phyloP scores from a whole-genome alignment of 1,139 yeast genomes.

The Yamadazyma conglobata region DNA sequence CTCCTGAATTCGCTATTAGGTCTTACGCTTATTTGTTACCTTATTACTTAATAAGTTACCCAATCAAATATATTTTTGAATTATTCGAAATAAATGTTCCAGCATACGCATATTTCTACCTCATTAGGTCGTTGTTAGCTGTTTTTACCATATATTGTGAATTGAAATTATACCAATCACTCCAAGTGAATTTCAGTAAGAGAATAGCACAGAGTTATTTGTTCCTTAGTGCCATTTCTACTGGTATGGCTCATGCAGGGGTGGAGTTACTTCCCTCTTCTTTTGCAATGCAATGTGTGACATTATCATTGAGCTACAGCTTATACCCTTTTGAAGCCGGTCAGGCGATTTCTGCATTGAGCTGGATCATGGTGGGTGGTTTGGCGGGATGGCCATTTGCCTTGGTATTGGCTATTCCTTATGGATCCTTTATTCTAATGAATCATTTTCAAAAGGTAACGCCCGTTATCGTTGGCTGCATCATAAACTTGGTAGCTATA shows the following conservation, averaged over 20 bases:
- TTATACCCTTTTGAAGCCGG: slow-evolving; percentile 17
- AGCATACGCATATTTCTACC: slow-evolving; percentile 45
- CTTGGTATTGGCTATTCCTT: slow-evolving; percentile 60
- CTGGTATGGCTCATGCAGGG: slow-evolving; percentile 85
- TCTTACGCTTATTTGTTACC: slow-evolving; percentile 77
- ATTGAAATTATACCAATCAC: slow-evolving; percentile 41
- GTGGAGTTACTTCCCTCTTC: slow-evolving; percentile 85
- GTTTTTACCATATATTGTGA: slow-evolving; percentile 55
- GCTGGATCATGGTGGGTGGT: slow-evolving; percentile 63
- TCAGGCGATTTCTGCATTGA: slow-evolving; percentile 33
- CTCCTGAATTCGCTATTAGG: slow-evolving; percentile 84
- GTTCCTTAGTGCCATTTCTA: slow-evolving; percentile 38
- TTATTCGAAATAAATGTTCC: slow-evolving; percentile 17
- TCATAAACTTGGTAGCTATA: slow-evolving; percentile 23
- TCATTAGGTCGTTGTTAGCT: slow-evolving; percentile 53
- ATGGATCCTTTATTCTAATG: slow-evolving; percentile 35
- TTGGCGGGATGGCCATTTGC: slow-evolving; percentile 92
- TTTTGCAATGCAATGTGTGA: slow-evolving; percentile 68
- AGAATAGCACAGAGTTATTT: slow-evolving; percentile 58
- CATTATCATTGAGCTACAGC: slow-evolving; percentile 50
- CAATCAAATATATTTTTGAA: slow-evolving; percentile 23
- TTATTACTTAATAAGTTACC: slow-evolving; percentile 23
- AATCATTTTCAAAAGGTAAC: slow-evolving; percentile 9
- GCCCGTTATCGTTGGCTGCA: slow-evolving; percentile 17
- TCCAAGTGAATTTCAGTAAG: slow-evolving; percentile 27